Percentiles rank a stretch among this genome's conserved stretches.
Evolutionary conservation across 2,329 filamentous ascomycete genomes (phyloP).

Genomic region (Phaeosphaeria sp.): DNA sequence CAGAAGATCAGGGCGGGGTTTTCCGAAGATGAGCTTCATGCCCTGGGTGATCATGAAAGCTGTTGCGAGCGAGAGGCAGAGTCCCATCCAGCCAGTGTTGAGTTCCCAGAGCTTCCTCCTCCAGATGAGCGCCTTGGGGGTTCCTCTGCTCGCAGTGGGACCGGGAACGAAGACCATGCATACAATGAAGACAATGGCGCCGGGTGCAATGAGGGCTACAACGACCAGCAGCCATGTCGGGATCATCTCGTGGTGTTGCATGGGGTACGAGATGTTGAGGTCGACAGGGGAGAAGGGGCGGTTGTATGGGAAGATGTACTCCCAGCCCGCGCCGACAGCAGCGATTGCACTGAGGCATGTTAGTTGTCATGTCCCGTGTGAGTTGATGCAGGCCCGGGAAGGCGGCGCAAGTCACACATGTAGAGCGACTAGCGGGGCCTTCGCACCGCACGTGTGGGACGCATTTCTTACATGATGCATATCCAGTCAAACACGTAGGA

Average conservation of each 20-base stretch:
- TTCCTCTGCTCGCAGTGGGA: slow-evolving; percentile 66
- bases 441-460: slow-evolving; percentile 3
- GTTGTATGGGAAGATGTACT: slow-evolving; percentile 67
- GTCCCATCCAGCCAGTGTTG: slow-evolving; percentile 83
- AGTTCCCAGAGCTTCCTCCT: slow-evolving; percentile 89
- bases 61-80: slow-evolving; percentile 73
- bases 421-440: slow-evolving; percentile 9
- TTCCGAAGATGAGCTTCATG: slow-evolving; percentile 77
- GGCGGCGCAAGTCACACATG: background rate
- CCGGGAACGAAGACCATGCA: slow-evolving; percentile 75
- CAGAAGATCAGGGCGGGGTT: slow-evolving; percentile 68
- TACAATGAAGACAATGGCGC: slow-evolving; percentile 71
- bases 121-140: slow-evolving; percentile 72
- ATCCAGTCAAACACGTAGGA: slow-evolving; percentile 80
- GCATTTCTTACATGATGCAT: slow-evolving; percentile 62
- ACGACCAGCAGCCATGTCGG: slow-evolving; percentile 69
- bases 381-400: background rate
- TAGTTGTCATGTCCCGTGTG: slow-evolving; percentile 7
- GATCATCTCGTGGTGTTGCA: slow-evolving; percentile 73
- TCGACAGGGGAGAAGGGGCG: slow-evolving; percentile 76
- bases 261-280: slow-evolving; percentile 80
- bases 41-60: slow-evolving; percentile 84
- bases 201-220: slow-evolving; percentile 69
- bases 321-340: slow-evolving; percentile 65
- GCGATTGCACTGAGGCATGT: slow-evolving; percentile 57